Conservation (phyloP, 306 rosid genomes). For the Lablab purpureus region DNA sequence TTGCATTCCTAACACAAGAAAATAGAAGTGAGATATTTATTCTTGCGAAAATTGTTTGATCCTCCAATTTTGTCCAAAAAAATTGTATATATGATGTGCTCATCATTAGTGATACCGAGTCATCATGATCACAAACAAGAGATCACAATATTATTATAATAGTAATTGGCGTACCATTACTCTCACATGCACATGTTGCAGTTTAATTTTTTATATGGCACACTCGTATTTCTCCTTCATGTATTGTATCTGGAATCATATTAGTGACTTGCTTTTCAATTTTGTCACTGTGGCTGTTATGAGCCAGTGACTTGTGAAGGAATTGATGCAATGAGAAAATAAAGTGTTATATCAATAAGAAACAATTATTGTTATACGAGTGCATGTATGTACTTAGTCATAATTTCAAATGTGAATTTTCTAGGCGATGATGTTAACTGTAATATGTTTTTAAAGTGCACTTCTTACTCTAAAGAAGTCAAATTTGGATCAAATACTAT, state of each 20-base stretch:
- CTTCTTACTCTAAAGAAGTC: not conserved
- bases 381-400: not conserved
- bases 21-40: conserved; percentile 46
- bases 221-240: not conserved
- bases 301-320: not conserved
- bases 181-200: not conserved
- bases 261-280: not conserved
- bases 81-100: conserved; percentile 33
- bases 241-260: not conserved
- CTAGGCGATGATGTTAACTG: not conserved
- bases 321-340: not conserved
- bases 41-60: conserved; percentile 39
- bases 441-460: not conserved
- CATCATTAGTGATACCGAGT: conserved; percentile 19
- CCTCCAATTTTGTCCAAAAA: conserved; percentile 34
- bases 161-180: conserved; percentile 31
- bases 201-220: conserved; percentile 2
- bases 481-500: not conserved
- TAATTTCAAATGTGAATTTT: not conserved
- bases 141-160: conserved; percentile 17
- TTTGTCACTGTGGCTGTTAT: not conserved
- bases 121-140: conserved; percentile 27
- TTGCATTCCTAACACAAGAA: conserved; percentile 34
- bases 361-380: not conserved
- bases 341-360: not conserved